Evolutionary conservation across 1,139 yeast species (phyloP).

Genomic region (Kodamaea suecica): DNA sequence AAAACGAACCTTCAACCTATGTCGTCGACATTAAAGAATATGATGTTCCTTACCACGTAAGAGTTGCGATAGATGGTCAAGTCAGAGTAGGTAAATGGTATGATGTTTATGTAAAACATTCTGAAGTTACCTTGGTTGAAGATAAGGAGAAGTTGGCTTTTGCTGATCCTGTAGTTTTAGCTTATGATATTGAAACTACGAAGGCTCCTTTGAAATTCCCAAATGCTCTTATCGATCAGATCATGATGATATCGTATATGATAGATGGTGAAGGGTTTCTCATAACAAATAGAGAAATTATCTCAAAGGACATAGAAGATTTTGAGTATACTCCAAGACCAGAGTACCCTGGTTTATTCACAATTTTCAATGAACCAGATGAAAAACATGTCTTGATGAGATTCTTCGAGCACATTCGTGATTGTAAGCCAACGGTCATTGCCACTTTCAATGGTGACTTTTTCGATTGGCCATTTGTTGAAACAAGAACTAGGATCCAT

Average conservation of each 20-base stretch:
- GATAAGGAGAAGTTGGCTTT: conserved; percentile 79
- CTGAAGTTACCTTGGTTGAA: conserved; percentile 55
- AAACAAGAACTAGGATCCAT: conserved; percentile 76
- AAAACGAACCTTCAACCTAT: conserved; percentile 57
- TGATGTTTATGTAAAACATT: conserved; percentile 63
- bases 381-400: conserved; percentile 72
- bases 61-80: conserved; percentile 86
- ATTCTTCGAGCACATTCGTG: conserved; percentile 89
- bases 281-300: conserved; percentile 91
- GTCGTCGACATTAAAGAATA: conserved; percentile 86
- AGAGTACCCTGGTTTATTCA: conserved; percentile 87
- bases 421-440: conserved; percentile 86
- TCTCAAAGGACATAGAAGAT: conserved; percentile 91
- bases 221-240: conserved; percentile 85
- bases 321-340: conserved; percentile 98
- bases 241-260: conserved; percentile 99
- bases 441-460: conserved; percentile 98
- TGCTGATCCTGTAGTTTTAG: conserved; percentile 96
- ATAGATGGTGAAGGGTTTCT: conserved; percentile 95
- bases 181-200: conserved; percentile 97
- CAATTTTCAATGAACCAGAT: conserved; percentile 85
- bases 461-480: conserved; percentile 99
- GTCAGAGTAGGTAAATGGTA: conserved; percentile 97
- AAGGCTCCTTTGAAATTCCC: conserved; percentile 96
- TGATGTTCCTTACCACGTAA: conserved; percentile 94